A percentile compares a stretch with the other conserved stretches of the same genome.
Evolutionary conservation across 2,329 filamentous ascomycete species (phyloP).

Genomic region (Purpureocillium takamizusanense): DNA sequence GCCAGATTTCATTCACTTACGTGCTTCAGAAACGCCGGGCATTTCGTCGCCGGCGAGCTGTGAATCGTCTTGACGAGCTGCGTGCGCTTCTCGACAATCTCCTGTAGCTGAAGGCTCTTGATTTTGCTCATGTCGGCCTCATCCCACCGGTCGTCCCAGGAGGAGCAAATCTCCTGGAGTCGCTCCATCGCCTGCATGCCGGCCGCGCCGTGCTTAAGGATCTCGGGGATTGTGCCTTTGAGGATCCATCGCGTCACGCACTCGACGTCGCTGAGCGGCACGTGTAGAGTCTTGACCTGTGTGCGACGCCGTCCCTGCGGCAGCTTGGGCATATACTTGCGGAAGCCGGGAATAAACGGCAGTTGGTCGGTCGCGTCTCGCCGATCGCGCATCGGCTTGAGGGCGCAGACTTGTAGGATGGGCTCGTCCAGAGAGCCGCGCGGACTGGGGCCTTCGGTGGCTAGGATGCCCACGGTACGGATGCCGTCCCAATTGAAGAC

Average conservation of each 20-base stretch:
- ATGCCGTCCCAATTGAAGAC: slow-evolving; percentile 81
- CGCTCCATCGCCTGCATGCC: slow-evolving; percentile 53
- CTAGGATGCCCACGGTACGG: slow-evolving; percentile 70
- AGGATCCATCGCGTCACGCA: slow-evolving; percentile 66
- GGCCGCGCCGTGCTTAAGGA: slow-evolving; percentile 43
- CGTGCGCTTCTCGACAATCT: slow-evolving; percentile 64
- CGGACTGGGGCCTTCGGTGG: slow-evolving; percentile 63
- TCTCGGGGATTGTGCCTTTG: slow-evolving; percentile 49
- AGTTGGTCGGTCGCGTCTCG: slow-evolving; percentile 78
- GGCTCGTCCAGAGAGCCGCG: slow-evolving; percentile 50
- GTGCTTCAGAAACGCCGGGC: slow-evolving; percentile 78
- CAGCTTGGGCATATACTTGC: slow-evolving; percentile 56
- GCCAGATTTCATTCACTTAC: no score
- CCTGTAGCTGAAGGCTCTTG: slow-evolving; percentile 73
- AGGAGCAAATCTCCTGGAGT: slow-evolving; percentile 58
- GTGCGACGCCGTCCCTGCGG: slow-evolving; percentile 60
- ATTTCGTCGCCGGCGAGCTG: slow-evolving; percentile 56
- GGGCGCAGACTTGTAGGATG: slow-evolving; percentile 68
- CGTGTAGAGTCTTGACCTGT: slow-evolving; percentile 55
- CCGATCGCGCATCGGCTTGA: slow-evolving; percentile 57
- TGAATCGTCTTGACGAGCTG: slow-evolving; percentile 56
- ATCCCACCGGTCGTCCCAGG: slow-evolving; percentile 73
- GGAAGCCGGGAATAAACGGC: slow-evolving; percentile 68
- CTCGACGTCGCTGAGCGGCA: slow-evolving; percentile 73
- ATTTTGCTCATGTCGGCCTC: slow-evolving; percentile 77